Evolutionary conservation across 768 basidiomycete genomes (phyloP).

Genomic region (Omphalotus guepiniiformis): DNA sequence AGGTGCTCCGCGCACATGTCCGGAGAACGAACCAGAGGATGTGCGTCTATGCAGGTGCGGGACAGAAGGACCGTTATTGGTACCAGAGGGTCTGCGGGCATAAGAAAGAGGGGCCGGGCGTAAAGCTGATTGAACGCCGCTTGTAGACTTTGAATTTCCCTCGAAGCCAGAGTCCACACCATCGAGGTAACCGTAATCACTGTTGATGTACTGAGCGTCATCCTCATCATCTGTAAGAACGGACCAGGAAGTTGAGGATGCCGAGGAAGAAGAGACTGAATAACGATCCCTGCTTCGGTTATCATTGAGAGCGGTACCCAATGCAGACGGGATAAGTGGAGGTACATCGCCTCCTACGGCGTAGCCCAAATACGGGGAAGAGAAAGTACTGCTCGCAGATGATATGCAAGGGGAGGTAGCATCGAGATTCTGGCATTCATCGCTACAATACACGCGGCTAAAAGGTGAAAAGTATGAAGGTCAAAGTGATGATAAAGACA

Average conservation of each 20-base stretch:
- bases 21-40: conserved; percentile 38
- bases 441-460: conserved; percentile 69
- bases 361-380: conserved; percentile 59
- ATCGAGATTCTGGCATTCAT: conserved; percentile 60
- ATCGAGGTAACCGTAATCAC: conserved; percentile 34
- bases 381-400: conserved; percentile 61
- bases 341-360: conserved; percentile 59
- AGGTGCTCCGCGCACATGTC: conserved; percentile 35
- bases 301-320: conserved; percentile 49
- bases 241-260: conserved; percentile 66
- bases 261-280: conserved; percentile 59
- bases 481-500: conserved; percentile 10
- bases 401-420: conserved; percentile 64
- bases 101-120: conserved; percentile 52
- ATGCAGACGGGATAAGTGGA: conserved; percentile 59
- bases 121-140: conserved; percentile 28
- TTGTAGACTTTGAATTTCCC: conserved; percentile 38
- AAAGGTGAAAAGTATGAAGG: conserved; percentile 15
- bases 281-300: conserved; percentile 45
- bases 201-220: conserved; percentile 25
- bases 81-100: conserved; percentile 65
- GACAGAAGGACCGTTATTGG: conserved; percentile 61
- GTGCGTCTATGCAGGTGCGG: conserved; percentile 52
- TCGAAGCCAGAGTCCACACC: conserved; percentile 35
- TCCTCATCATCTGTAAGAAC: conserved; percentile 56